Evolutionary conservation across 441 rosid genomes (phyloP).

Genomic region (Cnidoscolus chayamansa): DNA sequence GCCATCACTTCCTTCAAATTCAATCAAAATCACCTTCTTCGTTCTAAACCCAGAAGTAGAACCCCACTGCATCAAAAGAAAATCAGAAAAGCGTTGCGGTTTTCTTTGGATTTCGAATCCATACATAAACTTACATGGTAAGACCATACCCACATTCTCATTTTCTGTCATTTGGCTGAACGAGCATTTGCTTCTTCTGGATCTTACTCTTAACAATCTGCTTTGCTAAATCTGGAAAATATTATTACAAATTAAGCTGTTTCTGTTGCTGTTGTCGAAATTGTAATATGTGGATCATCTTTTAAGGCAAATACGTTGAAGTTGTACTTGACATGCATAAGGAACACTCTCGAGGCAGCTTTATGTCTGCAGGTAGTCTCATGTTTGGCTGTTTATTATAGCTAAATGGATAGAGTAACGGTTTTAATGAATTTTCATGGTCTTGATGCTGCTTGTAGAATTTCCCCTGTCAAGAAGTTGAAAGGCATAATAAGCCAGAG

Average conservation of each 20-base stretch:
- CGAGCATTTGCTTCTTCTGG: neutral
- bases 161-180: neutral
- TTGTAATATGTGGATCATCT: constrained; percentile 10
- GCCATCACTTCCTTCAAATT: neutral
- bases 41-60: neutral
- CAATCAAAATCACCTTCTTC: neutral
- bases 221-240: neutral
- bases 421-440: constrained; percentile 17
- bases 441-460: constrained; percentile 47
- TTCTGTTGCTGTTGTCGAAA: neutral
- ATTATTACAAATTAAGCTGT: neutral
- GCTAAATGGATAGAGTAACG: neutral
- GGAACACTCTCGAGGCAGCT: constrained; percentile 91
- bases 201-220: neutral
- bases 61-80: neutral
- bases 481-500: constrained; percentile 98
- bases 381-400: neutral
- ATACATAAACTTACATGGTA: neutral
- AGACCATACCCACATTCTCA: neutral
- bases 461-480: constrained; percentile 99
- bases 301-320: constrained; percentile 64
- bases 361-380: constrained; percentile 75
- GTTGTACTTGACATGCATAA: constrained; percentile 74
- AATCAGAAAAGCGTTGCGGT: neutral
- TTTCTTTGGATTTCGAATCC: neutral